Conservation (phyloP, 2,329 filamentous ascomycete genomes). For the Cyphellophora europaea region DNA sequence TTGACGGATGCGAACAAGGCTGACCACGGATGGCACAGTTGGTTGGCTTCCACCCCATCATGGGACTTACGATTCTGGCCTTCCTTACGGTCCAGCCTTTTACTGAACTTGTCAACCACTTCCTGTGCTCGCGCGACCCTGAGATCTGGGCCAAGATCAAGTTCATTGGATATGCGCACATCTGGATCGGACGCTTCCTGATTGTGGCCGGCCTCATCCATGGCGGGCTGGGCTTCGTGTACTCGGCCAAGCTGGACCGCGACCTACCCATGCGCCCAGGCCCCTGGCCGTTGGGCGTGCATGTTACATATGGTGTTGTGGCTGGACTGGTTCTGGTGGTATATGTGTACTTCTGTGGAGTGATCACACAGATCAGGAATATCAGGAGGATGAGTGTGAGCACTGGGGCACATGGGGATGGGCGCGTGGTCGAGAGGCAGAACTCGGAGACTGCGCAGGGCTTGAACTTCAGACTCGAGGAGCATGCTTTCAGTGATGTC, state of each 20-base stretch:
- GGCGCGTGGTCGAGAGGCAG: too few relatives aligned
- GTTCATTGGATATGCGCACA: slow-evolving; percentile 26
- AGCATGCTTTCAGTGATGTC: not conserved
- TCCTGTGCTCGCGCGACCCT: slow-evolving; percentile 37
- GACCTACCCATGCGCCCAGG: slow-evolving; percentile 12
- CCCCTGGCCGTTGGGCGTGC: slow-evolving; percentile 28
- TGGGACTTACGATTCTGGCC: slow-evolving; percentile 21
- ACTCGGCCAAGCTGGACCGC: slow-evolving; percentile 31
- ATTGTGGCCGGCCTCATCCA: slow-evolving; percentile 47
- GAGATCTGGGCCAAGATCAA: slow-evolving; percentile 23
- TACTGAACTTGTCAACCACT: slow-evolving; percentile 20
- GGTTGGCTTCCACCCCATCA: slow-evolving; percentile 18
- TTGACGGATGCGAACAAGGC: not conserved
- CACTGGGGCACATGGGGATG: too few relatives aligned
- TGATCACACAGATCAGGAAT: too few relatives aligned
- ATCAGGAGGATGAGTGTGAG: too few relatives aligned
- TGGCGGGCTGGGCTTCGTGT: slow-evolving; percentile 43
- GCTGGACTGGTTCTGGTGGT: slow-evolving; percentile 36
- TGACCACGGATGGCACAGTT: not conserved
- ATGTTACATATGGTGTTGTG: slow-evolving; percentile 34
- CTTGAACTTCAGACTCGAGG: not conserved
- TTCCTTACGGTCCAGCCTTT: slow-evolving; percentile 21
- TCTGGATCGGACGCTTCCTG: slow-evolving; percentile 44
- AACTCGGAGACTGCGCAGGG: too few relatives aligned
- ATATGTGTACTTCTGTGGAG: too few relatives aligned